A percentile compares a stretch with the other conserved stretches of the same genome.
phyloP scores from a whole-genome alignment of 164 flowering plant genomes.

The Amborella trichopoda region DNA sequence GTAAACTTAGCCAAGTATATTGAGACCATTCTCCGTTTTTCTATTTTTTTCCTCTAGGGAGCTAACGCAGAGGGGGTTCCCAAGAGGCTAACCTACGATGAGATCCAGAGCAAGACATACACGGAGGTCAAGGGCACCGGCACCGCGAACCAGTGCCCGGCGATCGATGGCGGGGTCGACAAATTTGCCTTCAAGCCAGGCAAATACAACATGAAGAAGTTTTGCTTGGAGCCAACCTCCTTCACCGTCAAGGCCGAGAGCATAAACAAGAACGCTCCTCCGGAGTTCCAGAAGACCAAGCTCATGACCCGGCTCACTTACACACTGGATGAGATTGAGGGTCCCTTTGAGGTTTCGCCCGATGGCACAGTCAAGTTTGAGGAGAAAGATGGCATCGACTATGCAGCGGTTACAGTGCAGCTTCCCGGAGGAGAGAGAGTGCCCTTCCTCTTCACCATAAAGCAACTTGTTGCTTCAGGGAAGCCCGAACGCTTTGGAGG shows the following conservation, averaged over 20 bases:
- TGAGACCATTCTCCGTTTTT: no score
- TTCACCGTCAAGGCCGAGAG: slow-evolving; percentile 95
- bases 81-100: slow-evolving; percentile 82
- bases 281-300: slow-evolving; percentile 91
- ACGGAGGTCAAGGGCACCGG: slow-evolving; percentile 94
- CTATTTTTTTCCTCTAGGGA: no score
- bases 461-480: slow-evolving; percentile 83
- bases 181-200: slow-evolving; percentile 72
- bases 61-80: slow-evolving; percentile 86
- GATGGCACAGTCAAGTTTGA: slow-evolving; percentile 79
- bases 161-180: slow-evolving; percentile 67
- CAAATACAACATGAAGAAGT: slow-evolving; percentile 76
- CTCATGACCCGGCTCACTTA: slow-evolving; percentile 98
- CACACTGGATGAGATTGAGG: slow-evolving; percentile 96
- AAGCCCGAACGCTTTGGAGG: slow-evolving; percentile 77
- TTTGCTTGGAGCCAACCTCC: slow-evolving; percentile 91
- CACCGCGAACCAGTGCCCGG: slow-evolving; percentile 97
- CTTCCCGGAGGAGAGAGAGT: slow-evolving; percentile 96
- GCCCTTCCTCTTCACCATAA: slow-evolving; percentile 91
- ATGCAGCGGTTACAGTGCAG: slow-evolving; percentile 93
- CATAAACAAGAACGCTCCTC: slow-evolving; percentile 68
- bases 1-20: no score
- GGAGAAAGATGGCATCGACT: slow-evolving; percentile 95
- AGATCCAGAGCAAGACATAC: slow-evolving; percentile 96
- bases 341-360: slow-evolving; percentile 75